Evolutionary conservation across 257 asterid genomes (phyloP).

Genomic region (Penstemon davidsonii): DNA sequence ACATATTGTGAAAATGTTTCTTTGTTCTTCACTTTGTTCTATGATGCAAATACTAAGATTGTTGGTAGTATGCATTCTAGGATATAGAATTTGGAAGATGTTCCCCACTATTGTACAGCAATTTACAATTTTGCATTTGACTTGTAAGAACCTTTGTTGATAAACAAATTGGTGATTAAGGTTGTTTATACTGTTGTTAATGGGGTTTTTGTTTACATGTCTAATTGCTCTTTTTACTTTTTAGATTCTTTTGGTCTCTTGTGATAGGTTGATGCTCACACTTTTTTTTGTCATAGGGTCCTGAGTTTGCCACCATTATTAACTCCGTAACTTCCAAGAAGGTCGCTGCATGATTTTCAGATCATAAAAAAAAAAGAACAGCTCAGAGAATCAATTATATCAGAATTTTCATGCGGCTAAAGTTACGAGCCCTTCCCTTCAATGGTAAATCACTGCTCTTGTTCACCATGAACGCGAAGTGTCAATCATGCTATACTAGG

Average conservation of each 20-base stretch:
- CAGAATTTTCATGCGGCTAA: slow-evolving; percentile 23
- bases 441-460: slow-evolving; percentile 17
- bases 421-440: slow-evolving; percentile 16
- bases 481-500: slow-evolving; percentile 17
- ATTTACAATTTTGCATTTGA: background rate
- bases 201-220: background rate
- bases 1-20: background rate
- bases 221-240: background rate
- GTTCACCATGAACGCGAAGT: slow-evolving; percentile 22
- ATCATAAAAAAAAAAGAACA: slow-evolving; percentile 20
- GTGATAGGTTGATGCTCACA: slow-evolving; percentile 5
- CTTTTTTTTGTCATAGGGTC: slow-evolving; percentile 58
- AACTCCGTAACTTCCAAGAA: slow-evolving; percentile 93
- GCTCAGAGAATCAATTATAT: slow-evolving; percentile 33
- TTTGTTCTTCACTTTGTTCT: background rate
- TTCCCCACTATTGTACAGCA: background rate
- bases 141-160: background rate
- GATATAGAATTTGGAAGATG: background rate
- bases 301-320: slow-evolving; percentile 84
- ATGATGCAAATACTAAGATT: too few relatives aligned
- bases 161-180: background rate
- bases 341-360: slow-evolving; percentile 67
- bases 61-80: background rate
- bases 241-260: background rate
- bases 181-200: background rate